Base-by-base conservation (phyloP, 2,329 filamentous ascomycete species). In the Fusarium coicis region DNA sequence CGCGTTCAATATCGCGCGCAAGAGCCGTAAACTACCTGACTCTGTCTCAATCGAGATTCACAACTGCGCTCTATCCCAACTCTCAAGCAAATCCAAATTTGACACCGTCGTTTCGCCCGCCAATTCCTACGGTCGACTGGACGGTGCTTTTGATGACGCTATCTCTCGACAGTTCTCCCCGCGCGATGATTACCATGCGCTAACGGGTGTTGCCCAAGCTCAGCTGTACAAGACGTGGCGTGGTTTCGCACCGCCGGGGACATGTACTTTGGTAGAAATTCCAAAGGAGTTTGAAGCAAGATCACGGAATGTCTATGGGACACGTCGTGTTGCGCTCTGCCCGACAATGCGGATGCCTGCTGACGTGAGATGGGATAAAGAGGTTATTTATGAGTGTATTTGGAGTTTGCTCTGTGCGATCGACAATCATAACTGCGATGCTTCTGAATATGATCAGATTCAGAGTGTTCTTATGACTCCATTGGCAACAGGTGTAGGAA, bases 101-200 rank as follows among this genome's bases (percentile, higher is more conserved):
- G 84, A 88, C 74, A 79, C 85, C 18, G 79, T 89, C 46, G 86
- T 88, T 28, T 89, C 87, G 2, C 87, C 87, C 0, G 86, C 87
- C 46, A 89, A 89, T 73, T 88, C 86, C 3, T 89, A 88, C 74
- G 87, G 83, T 34, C 82, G 83, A 2, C 82, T 90, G 2, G 87
- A 89, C 69, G 87, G 88, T 34, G 85, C 83, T 53, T 89, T 88
- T 69, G 87, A 89, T 77, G 84, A 87, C 70, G 87, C 87, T 30
- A 86, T 89, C 61, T 88, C 86, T 0, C 81, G 82, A 37, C 81
- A 82, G 16, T 84, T 88, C 66, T 84, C 84, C 3, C 86, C 85
- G 0, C 67, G 68, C 8, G 74, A 83, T 30, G 81, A 85, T 58
- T 88, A 88, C 70, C 71, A 81, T 26, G 85, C 85, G 3, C 81